Evolutionary conservation across 805 yeast genomes (phyloP).

Genomic region (Yarrowia bubula): DNA sequence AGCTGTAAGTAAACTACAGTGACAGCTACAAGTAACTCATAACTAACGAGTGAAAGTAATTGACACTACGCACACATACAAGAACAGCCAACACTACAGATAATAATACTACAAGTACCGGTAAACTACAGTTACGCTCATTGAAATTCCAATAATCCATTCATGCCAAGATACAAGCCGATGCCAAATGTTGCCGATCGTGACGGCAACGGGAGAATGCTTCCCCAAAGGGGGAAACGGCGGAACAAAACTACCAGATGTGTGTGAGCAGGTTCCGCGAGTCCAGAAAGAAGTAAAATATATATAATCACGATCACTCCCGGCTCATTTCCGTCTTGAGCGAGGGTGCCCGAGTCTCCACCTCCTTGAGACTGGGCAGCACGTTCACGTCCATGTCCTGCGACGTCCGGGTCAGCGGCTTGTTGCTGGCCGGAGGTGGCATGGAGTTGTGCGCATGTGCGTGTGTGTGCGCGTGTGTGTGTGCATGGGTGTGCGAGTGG

Average conservation of each 20-base stretch:
- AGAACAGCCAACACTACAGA: too few species aligned
- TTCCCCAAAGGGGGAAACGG: not conserved
- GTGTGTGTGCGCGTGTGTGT: not conserved
- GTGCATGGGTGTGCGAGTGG: too few species aligned
- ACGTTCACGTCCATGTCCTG: conserved; percentile 22
- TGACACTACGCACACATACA: too few species aligned
- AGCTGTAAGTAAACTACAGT: too few species aligned
- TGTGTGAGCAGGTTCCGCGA: conserved; percentile 1
- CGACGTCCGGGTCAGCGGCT: conserved; percentile 24
- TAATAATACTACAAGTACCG: not conserved
- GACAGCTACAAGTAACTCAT: too few species aligned
- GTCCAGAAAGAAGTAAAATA: conserved; percentile 18
- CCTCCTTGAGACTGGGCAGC: conserved; percentile 23
- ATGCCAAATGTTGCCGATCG: conserved; percentile 14
- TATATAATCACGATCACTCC: conserved; percentile 2
- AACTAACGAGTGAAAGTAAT: too few species aligned
- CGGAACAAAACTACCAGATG: not conserved
- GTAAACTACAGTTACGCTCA: not conserved
- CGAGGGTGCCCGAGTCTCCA: conserved; percentile 11
- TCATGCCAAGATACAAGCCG: conserved; percentile 26
- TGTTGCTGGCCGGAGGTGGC: conserved; percentile 24
- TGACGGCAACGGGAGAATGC: conserved; percentile 23
- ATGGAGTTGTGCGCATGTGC: conserved; percentile 5
- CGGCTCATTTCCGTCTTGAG: conserved; percentile 16
- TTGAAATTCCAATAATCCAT: conserved; percentile 16